These are phyloP conservation scores for Nakataea oryzae DNA, from an alignment of 2,329 filamentous ascomycete genomes.

Conservation along the genomic window DNA sequence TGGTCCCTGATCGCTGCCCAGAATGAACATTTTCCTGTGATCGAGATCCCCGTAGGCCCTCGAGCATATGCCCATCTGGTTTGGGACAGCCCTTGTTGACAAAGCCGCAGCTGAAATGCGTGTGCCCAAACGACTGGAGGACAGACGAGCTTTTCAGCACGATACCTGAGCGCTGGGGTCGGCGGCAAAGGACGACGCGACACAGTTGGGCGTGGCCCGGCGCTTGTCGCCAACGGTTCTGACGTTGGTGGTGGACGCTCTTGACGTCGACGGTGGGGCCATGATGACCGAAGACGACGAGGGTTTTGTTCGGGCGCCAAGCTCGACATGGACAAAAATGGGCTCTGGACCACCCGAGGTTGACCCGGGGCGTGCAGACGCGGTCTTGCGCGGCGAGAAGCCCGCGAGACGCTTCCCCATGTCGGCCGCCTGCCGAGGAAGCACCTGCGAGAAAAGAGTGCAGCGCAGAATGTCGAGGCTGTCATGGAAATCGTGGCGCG, in stretches of 20 bases:
- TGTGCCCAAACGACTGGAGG: constrained; percentile 37
- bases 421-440: constrained; percentile 12
- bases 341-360: constrained; percentile 37
- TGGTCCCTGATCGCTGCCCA: too few relatives aligned
- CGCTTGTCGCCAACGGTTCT: too few relatives aligned
- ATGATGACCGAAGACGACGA: constrained; percentile 47
- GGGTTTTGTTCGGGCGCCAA: constrained; percentile 8
- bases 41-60: too few relatives aligned
- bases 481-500: constrained; percentile 22
- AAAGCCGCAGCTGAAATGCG: constrained; percentile 30
- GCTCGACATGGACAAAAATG: constrained; percentile 16
- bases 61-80: constrained; percentile 22
- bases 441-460: constrained; percentile 25
- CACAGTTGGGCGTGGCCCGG: constrained; percentile 31
- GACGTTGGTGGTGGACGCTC: constrained; percentile 21
- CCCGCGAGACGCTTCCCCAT: constrained; percentile 29
- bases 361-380: constrained; percentile 33
- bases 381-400: constrained; percentile 36
- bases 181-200: constrained; percentile 41
- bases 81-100: constrained; percentile 26
- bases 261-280: constrained; percentile 25
- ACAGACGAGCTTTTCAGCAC: constrained; percentile 19
- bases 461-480: constrained; percentile 30
- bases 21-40: too few relatives aligned
- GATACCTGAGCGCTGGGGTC: constrained; percentile 25